Evolutionary conservation across 2,329 filamentous ascomycete genomes (phyloP).

Genomic region (Cladosporium sp.): DNA sequence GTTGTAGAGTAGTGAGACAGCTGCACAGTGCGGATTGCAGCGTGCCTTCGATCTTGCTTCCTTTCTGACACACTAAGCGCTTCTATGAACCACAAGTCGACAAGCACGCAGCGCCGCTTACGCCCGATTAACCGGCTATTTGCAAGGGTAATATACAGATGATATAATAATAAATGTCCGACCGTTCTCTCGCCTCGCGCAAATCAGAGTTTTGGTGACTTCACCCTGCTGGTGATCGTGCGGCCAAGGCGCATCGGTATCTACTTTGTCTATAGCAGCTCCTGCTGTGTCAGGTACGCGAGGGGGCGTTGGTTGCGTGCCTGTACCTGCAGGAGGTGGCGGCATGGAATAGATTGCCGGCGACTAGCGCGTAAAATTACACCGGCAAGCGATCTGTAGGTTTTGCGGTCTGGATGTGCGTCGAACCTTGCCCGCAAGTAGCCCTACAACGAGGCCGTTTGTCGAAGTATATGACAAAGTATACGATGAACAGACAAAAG

Average conservation of each 20-base stretch:
- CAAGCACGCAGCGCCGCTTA: not conserved
- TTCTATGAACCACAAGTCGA: not conserved
- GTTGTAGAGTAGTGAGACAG: not conserved
- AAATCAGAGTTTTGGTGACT: not conserved
- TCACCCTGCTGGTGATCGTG: slow-evolving; percentile 11
- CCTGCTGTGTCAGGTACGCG: slow-evolving; percentile 5
- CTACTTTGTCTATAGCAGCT: not conserved
- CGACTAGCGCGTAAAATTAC: slow-evolving; percentile 14
- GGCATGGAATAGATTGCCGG: slow-evolving; percentile 15
- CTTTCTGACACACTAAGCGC: slow-evolving; percentile 8
- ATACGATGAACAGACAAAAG: not conserved
- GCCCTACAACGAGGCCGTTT: not conserved
- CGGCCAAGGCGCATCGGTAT: not conserved
- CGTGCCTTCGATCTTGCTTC: not conserved
- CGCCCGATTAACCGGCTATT: slow-evolving; percentile 11
- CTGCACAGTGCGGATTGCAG: not conserved
- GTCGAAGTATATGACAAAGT: not conserved
- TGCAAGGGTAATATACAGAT: slow-evolving; percentile 10
- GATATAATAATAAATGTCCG: not conserved
- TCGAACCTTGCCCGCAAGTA: not conserved
- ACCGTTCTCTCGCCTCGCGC: not conserved
- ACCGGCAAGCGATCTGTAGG: not conserved
- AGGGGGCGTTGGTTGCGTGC: slow-evolving; percentile 2
- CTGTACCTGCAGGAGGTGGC: slow-evolving; percentile 16
- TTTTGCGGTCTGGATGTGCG: not conserved